Base-by-base conservation (phyloP, 2,329 filamentous ascomycete genomes). In the Thielaviopsis cerberus region DNA sequence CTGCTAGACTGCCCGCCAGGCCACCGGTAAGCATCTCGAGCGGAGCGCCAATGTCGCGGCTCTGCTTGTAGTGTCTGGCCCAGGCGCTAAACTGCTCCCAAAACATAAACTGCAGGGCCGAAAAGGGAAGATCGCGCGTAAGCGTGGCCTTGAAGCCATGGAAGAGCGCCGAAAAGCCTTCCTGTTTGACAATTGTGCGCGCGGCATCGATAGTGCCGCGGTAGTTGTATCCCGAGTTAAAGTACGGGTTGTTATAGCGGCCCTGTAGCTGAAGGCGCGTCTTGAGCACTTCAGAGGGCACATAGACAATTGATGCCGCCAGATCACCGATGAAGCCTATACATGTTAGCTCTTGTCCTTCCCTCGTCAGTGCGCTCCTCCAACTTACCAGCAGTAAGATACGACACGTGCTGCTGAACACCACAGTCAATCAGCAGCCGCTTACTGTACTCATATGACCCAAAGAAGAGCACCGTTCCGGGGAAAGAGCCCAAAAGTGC, bases 61-160 rank as follows among this genome's bases (percentile, higher is more conserved):
- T 85, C 34, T 85, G 81, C 66, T 86, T 83, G 76, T 85, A 94
- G 57, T 81, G 70, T 66, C 85, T 85, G 0, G 92, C 90, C 76
- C 88, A 80, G 52, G 77, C 81, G 65, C 90, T 87, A 67, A 90
- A 90, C 69, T 97, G 88, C 70, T 98, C 92, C 74, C 95, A 98
- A 68, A 98, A 96, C 66, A 94, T 91, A 70, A 98, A 97, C 67
- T 98, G 92, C 11, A 98, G 73, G 0, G 92, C 92, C 0, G 91
- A 97, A 68, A 96, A 98, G 1, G 92, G 92, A 23, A 98, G 77
- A 66, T 98, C 92, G 60, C 92, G 85, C 72, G 87, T 92, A 2
- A 98, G 80, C 0, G 92, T 98, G 11, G 92, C 92, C 69, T 92
- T 92, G 74, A 94, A 98, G n/a, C 92, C 92, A 65, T 94, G 85